Evolutionary conservation across 2,329 filamentous ascomycete species (phyloP).

Genomic region (Epichloe bromicola): DNA sequence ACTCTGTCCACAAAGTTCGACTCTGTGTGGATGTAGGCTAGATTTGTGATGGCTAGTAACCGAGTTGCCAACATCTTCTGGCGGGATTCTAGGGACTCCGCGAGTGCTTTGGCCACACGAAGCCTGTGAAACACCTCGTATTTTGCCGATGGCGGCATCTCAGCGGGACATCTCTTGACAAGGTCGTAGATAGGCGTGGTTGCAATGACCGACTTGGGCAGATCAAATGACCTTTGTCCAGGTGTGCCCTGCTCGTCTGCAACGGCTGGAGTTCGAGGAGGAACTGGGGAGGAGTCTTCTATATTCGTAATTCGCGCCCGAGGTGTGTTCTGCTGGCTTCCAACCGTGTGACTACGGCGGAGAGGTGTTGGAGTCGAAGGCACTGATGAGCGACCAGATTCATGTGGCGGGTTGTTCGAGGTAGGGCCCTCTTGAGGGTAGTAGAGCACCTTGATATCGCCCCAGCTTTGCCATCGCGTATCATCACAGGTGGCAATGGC

Average conservation of each 20-base stretch:
- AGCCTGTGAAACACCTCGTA: constrained; percentile 81
- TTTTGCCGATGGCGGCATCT: constrained; percentile 57
- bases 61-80: constrained; percentile 70
- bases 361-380: constrained; percentile 65
- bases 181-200: constrained; percentile 43
- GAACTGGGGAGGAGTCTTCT: constrained; percentile 38
- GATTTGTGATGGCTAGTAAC: constrained; percentile 75
- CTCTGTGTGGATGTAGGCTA: constrained; percentile 82
- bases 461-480: constrained; percentile 61
- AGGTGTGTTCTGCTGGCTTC: constrained; percentile 28
- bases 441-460: constrained; percentile 67
- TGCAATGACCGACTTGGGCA: constrained; percentile 44
- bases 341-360: constrained; percentile 51
- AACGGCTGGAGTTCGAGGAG: constrained; percentile 27
- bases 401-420: constrained; percentile 8
- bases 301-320: constrained; percentile 19
- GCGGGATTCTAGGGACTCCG: constrained; percentile 49
- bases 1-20: constrained; percentile 74
- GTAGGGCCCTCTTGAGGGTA: constrained; percentile 40
- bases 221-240: constrained; percentile 48
- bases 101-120: constrained; percentile 70
- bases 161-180: constrained; percentile 40
- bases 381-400: constrained; percentile 27
- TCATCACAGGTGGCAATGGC: constrained; percentile 53
- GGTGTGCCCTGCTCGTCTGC: constrained; percentile 22